A percentile compares a stretch with the other conserved stretches of the same genome.
These are phyloP conservation scores for Paramecium octaurelia DNA, from an alignment of 73 alveolate genomes.

Conservation along the genomic window DNA sequence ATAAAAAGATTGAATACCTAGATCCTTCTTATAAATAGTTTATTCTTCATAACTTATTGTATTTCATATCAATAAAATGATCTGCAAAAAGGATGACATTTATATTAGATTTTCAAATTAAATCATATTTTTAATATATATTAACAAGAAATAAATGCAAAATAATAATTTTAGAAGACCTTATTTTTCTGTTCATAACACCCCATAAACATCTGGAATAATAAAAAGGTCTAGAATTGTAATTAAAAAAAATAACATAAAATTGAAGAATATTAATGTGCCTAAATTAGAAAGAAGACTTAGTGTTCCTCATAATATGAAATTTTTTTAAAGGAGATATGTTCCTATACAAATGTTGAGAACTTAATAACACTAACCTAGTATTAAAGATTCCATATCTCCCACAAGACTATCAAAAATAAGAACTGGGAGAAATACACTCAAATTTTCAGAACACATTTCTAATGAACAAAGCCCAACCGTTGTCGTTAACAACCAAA, in stretches of 20 bases:
- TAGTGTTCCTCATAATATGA: neutral
- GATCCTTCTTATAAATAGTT: too few relatives aligned
- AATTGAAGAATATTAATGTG: neutral
- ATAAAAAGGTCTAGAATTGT: neutral
- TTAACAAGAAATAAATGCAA: neutral
- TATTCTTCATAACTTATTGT: too few relatives aligned
- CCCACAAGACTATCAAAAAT: neutral
- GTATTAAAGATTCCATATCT: neutral
- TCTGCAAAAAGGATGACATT: neutral
- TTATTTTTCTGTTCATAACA: neutral
- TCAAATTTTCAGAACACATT: neutral
- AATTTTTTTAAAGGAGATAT: neutral
- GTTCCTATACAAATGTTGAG: neutral
- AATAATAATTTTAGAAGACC: neutral
- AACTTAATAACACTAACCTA: neutral
- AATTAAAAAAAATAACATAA: neutral
- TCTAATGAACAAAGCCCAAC: neutral
- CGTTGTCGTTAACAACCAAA: neutral
- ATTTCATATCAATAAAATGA: too few relatives aligned
- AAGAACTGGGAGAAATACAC: constrained; percentile 5
- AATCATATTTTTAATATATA: neutral
- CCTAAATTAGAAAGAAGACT: neutral
- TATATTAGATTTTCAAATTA: neutral
- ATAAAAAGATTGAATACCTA: neutral
- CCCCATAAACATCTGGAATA: neutral